Percentiles rank a stretch among this genome's conserved stretches.
These are phyloP conservation scores for Stagonosporopsis rhizophila DNA, from an alignment of 2,329 filamentous ascomycete genomes.

Conservation along the genomic window DNA sequence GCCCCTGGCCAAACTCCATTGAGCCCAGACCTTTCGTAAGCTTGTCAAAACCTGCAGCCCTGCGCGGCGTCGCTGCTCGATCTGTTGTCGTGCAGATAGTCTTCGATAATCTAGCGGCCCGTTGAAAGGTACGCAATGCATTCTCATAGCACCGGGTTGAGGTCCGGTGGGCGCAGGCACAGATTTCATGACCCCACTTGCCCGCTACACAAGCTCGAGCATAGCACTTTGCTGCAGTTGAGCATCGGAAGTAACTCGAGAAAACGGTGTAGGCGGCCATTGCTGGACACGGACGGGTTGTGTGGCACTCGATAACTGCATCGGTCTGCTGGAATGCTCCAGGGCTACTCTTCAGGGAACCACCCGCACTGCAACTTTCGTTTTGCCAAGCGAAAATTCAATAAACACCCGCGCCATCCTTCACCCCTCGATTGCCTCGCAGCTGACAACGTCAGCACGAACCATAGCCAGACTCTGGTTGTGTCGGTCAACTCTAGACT, in stretches of 20 bases:
- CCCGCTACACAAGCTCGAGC: slow-evolving; percentile 9
- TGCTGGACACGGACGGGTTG: background rate
- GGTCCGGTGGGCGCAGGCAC: background rate
- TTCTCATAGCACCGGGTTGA: slow-evolving; percentile 6
- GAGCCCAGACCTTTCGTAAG: slow-evolving; percentile 14
- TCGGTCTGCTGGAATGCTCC: slow-evolving; percentile 11
- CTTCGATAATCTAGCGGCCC: slow-evolving; percentile 21
- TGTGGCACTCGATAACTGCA: slow-evolving; percentile 4
- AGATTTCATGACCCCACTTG: slow-evolving; percentile 1
- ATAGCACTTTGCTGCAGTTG: slow-evolving; percentile 1
- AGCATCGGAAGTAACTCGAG: background rate
- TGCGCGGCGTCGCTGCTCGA: slow-evolving; percentile 15
- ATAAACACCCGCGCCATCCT: slow-evolving; percentile 18
- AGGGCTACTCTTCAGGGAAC: slow-evolving; percentile 2
- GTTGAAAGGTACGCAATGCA: slow-evolving; percentile 17
- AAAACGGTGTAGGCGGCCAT: background rate
- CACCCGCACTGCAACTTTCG: slow-evolving; percentile 3
- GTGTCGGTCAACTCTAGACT: slow-evolving; percentile 9
- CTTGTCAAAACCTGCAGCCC: slow-evolving; percentile 22
- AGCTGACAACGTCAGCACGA: slow-evolving; percentile 16
- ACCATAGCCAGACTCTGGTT: slow-evolving; percentile 4
- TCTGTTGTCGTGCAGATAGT: slow-evolving; percentile 17
- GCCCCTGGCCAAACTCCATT: slow-evolving; percentile 5
- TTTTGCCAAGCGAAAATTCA: slow-evolving; percentile 18
- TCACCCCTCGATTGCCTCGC: slow-evolving; percentile 13